Percentiles rank a stretch among this genome's conserved stretches.
These are phyloP conservation scores for Cutaneotrichosporon dermatis DNA, from an alignment of 1,284 basidiomycete species.

Conservation along the genomic window DNA sequence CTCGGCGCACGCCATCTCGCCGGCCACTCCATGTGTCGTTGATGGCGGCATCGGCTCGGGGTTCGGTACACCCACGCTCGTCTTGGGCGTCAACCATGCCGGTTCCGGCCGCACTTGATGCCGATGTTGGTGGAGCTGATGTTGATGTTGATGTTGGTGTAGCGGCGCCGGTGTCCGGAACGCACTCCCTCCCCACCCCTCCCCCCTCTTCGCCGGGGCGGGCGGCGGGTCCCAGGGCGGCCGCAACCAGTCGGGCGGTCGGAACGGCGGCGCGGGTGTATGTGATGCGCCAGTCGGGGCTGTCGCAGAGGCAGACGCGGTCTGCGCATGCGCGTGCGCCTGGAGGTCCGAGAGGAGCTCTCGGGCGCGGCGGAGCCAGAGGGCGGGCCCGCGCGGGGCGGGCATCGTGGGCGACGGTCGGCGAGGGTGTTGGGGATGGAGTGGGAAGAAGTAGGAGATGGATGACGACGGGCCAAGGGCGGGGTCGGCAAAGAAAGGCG, in stretches of 20 bases:
- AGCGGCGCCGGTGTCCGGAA: neutral
- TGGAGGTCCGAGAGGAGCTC: conserved; percentile 2
- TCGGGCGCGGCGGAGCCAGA: conserved; percentile 5
- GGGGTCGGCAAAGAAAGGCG: too few species aligned
- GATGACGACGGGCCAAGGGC: too few species aligned
- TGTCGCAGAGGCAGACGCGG: too few species aligned
- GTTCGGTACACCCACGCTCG: too few species aligned
- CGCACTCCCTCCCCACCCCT: neutral
- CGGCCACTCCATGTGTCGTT: too few species aligned
- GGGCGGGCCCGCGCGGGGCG: neutral
- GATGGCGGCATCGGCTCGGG: too few species aligned
- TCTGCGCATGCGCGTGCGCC: neutral
- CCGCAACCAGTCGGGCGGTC: conserved; percentile 2
- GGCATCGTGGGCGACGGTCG: neutral
- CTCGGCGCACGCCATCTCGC: neutral
- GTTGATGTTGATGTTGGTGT: neutral
- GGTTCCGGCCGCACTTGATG: neutral
- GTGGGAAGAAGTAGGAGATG: neutral
- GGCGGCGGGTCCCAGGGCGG: conserved; percentile 5
- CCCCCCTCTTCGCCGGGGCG: too few species aligned
- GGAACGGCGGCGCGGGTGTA: neutral
- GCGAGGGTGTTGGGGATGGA: neutral
- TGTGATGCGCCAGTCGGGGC: neutral
- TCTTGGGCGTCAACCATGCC: too few species aligned
- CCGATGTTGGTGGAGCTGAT: neutral